Evolutionary conservation across 768 basidiomycete genomes (phyloP), one percentile per base, ranked within the genome.

Genomic region (Pulveroboletus sp.): DNA sequence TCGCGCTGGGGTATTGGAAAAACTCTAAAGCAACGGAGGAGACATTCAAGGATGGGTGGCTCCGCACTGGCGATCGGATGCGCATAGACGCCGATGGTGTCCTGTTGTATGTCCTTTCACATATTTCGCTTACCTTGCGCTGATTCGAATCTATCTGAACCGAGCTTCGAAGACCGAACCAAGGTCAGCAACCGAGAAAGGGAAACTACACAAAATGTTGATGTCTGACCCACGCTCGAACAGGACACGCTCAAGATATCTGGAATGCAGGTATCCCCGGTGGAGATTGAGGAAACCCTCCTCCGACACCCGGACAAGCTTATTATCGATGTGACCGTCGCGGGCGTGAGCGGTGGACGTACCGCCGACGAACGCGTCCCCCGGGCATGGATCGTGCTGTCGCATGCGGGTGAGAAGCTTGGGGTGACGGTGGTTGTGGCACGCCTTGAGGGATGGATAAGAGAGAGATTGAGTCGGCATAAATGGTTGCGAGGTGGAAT

Each of bases 231-330:
- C 12, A 11, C 27, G 4, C n/a, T n/a, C n/a, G n/a, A 19, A 20
- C 21, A 88, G 82, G 90, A 91, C 59, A 89, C 81, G 0, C 72
- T 92, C 19, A 92, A 92, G 61, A 76, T 92, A 3, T 88, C 86
- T 0, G 90, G 89, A 4, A 73, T 72, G 41, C 90, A 91, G 65
- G 90, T 91, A 0, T 88, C 90, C 0, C 90, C 89, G 1, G 75
- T 78, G 16, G 89, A 92, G 61, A 84, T 91, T 43, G 90, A 91
- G 61, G 73, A 80, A 24, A 76, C 75, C 20, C 68, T 91, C 2
- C 73, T 83, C 17, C 72, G 72, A 0, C 80, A 90, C 33, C 85
- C 87, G 0, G 74, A 75, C 8, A 69, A 69, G n/a, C 73, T 89
- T 40, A 77, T 90, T 49, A 66, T 62, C 9, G 90, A 91, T 52